phyloP scores from a whole-genome alignment of 345 rosid genomes.

The Aquilaria yunnanensis region DNA sequence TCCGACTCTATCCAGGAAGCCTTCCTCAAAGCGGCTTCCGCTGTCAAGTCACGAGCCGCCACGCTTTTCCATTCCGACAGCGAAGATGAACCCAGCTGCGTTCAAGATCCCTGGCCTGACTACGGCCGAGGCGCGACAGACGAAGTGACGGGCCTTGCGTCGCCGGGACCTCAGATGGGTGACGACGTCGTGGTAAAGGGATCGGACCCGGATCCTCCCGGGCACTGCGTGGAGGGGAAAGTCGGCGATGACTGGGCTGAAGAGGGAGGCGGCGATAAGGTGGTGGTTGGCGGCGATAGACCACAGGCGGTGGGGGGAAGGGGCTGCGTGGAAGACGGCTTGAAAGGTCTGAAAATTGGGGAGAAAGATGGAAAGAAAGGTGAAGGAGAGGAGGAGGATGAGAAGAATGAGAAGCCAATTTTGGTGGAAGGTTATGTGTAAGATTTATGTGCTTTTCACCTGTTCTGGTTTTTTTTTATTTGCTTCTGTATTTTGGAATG shows the following conservation, averaged over 20 bases:
- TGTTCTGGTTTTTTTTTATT: no score
- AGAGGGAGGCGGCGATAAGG: conserved; percentile 4
- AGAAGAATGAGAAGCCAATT: conserved; percentile 20
- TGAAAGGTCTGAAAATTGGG: conserved; percentile 22
- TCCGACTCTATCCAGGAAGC: conserved; percentile 46
- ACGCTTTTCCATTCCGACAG: conserved; percentile 22
- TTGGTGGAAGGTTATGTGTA: conserved; percentile 35
- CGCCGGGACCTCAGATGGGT: conserved; percentile 1
- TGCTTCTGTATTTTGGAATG: no score
- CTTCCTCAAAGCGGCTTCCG: conserved; percentile 45
- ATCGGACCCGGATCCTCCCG: not conserved
- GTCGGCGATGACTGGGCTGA: not conserved
- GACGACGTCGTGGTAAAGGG: not conserved
- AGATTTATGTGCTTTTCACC: not conserved
- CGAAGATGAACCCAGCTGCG: conserved; percentile 6
- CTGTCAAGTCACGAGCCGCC: conserved; percentile 34
- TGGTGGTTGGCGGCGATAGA: conserved; percentile 13
- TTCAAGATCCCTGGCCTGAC: conserved; percentile 4
- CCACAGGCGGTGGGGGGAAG: conserved; percentile 13
- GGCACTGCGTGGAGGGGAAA: not conserved
- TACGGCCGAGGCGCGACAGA: conserved; percentile 1
- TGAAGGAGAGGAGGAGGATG: conserved; percentile 7
- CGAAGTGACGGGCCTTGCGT: not conserved
- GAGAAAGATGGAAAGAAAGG: conserved; percentile 10
- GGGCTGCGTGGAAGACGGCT: conserved; percentile 27